These are phyloP conservation scores for Backusella parvicylindrica DNA, from an alignment of 192 early-diverging fungal genomes.

Conservation along the genomic window DNA sequence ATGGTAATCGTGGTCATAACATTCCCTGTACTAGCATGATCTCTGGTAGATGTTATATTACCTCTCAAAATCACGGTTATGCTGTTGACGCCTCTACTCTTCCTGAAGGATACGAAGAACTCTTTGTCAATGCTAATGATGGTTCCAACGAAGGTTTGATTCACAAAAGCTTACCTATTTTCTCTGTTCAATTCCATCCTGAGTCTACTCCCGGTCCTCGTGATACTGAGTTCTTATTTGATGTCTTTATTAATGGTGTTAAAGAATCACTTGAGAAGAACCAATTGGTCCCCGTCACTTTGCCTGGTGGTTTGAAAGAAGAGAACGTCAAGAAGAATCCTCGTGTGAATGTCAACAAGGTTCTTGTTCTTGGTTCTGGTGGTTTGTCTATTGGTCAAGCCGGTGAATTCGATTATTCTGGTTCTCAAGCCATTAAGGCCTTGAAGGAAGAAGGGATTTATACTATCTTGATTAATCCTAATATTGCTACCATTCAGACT, in stretches of 20 bases:
- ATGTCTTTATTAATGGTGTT: conserved; percentile 85
- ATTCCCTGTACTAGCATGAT: conserved; percentile 97
- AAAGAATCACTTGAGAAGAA: conserved; percentile 66
- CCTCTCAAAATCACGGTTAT: conserved; percentile 98
- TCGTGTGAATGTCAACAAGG: conserved; percentile 79
- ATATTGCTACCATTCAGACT: conserved; percentile 99
- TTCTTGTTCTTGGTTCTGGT: conserved; percentile 93
- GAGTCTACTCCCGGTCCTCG: conserved; percentile 94
- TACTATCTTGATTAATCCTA: conserved; percentile 97
- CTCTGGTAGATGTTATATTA: conserved; percentile 97
- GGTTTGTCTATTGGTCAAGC: conserved; percentile 98
- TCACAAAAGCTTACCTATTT: conserved; percentile 89
- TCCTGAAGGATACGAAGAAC: conserved; percentile 71
- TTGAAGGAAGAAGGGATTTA: conserved; percentile 97
- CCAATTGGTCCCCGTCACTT: conserved; percentile 72
- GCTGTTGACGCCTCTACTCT: conserved; percentile 86
- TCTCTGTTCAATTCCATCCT: conserved; percentile 99
- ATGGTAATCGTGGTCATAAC: conserved; percentile 99
- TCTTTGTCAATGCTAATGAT: conserved; percentile 99
- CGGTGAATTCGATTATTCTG: conserved; percentile 99
- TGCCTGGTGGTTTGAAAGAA: conserved; percentile 57
- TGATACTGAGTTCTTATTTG: conserved; percentile 97
- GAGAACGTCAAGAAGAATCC: conserved; percentile 43
- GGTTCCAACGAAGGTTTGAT: conserved; percentile 98
- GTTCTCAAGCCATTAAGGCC: conserved; percentile 96